phyloP scores from a whole-genome alignment of 2,329 filamentous ascomycete genomes.

The Clarireedia monteithiana region DNA sequence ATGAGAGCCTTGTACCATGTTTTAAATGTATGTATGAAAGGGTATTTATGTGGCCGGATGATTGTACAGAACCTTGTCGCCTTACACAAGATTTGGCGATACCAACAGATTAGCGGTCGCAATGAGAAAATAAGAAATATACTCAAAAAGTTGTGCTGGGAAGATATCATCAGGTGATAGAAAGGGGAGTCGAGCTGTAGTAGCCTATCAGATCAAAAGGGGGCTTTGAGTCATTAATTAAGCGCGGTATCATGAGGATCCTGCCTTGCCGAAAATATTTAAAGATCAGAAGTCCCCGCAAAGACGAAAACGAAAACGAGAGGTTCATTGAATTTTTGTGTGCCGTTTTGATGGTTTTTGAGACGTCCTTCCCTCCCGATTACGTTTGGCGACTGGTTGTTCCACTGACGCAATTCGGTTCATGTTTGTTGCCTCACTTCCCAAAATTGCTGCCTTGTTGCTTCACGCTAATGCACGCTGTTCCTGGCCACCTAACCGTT shows the following conservation, averaged over 20 bases:
- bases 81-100: constrained; percentile 3
- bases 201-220: constrained; percentile 8
- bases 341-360: neutral
- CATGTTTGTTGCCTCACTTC: neutral
- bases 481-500: too few species aligned
- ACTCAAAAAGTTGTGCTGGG: neutral
- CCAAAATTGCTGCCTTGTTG: neutral
- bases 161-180: constrained; percentile 22
- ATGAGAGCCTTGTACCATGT: constrained; percentile 4
- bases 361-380: constrained; percentile 4
- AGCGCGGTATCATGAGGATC: constrained; percentile 15
- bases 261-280: constrained; percentile 21
- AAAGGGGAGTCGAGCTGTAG: constrained; percentile 7
- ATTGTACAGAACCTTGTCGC: constrained; percentile 5
- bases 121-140: constrained; percentile 11
- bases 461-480: neutral
- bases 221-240: constrained; percentile 23
- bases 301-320: neutral
- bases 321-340: neutral
- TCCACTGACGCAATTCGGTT: constrained; percentile 14
- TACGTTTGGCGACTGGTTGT: constrained; percentile 7
- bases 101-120: constrained; percentile 17
- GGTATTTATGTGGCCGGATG: constrained; percentile 17
- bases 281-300: constrained; percentile 10
- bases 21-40: constrained; percentile 12